Conservation (phyloP, 805 yeast genomes). For the Cyberlindnera japonica region DNA sequence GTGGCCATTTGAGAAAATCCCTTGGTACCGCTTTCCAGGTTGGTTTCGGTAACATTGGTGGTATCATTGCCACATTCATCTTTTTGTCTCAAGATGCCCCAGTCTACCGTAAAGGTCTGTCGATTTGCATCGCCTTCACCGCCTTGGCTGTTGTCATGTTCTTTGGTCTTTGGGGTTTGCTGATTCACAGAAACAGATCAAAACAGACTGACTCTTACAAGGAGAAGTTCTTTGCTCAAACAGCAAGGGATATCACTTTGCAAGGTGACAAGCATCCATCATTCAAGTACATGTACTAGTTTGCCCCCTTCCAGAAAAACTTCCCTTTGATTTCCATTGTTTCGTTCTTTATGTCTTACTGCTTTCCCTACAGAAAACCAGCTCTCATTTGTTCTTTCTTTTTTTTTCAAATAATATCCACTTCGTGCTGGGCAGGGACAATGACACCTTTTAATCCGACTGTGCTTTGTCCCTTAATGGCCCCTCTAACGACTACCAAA, state of each 20-base stretch:
- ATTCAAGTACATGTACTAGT: slow-evolving; percentile 45
- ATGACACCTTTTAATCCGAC: no score
- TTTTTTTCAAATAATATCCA: no score
- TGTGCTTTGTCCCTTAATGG: no score
- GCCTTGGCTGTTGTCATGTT: slow-evolving; percentile 37
- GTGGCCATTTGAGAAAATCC: slow-evolving; percentile 38
- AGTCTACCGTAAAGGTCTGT: slow-evolving; percentile 34
- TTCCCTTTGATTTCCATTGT: no score
- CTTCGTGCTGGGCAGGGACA: no score
- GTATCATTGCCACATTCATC: slow-evolving; percentile 37
- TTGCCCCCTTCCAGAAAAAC: no score
- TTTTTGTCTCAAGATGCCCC: slow-evolving; percentile 37
- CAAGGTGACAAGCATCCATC: slow-evolving; percentile 42
- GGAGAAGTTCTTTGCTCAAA: slow-evolving; percentile 29
- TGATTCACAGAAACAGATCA: slow-evolving; percentile 30
- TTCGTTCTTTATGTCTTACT: no score
- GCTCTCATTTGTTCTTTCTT: no score
- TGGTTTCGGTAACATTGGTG: slow-evolving; percentile 39
- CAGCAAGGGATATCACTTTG: slow-evolving; percentile 32
- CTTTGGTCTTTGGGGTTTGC: slow-evolving; percentile 27
- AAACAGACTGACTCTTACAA: slow-evolving; percentile 34
- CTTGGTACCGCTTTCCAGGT: slow-evolving; percentile 37
- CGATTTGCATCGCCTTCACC: slow-evolving; percentile 43
- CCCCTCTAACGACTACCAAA: no score
- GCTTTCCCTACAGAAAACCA: no score